phyloP scores from a whole-genome alignment of 306 rosid genomes.

The Cicer chorassanicum region DNA sequence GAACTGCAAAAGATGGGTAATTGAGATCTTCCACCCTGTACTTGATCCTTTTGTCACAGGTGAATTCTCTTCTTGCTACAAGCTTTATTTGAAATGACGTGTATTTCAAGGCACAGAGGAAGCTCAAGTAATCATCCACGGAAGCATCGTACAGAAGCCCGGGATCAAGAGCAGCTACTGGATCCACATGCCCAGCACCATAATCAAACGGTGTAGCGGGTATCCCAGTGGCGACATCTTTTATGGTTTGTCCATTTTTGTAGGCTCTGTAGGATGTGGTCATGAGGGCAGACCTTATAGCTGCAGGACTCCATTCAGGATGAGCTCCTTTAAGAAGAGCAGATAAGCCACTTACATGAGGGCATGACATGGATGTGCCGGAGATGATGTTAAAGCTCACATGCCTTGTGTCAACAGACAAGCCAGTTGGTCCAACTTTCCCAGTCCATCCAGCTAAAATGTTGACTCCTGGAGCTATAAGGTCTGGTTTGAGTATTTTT shows the following conservation, averaged over 20 bases:
- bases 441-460: conserved; percentile 93
- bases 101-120: conserved; percentile 84
- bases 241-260: conserved; percentile 60
- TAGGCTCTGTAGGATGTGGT: conserved; percentile 78
- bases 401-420: conserved; percentile 54
- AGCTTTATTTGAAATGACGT: conserved; percentile 57
- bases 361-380: conserved; percentile 98
- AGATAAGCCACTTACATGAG: conserved; percentile 86
- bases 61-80: conserved; percentile 51
- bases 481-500: conserved; percentile 84
- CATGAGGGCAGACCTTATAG: conserved; percentile 90
- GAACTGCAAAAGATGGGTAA: conserved; percentile 90
- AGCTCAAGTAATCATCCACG: conserved; percentile 68
- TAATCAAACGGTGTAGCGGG: conserved; percentile 79
- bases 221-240: conserved; percentile 66
- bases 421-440: conserved; percentile 69
- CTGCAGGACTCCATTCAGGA: conserved; percentile 91
- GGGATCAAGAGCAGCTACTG: conserved; percentile 84
- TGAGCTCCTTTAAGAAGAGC: conserved; percentile 78
- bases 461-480: conserved; percentile 95
- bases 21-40: conserved; percentile 78
- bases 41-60: conserved; percentile 57
- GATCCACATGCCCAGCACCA: conserved; percentile 93
- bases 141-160: conserved; percentile 78
- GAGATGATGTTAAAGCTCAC: conserved; percentile 80